Conservation (phyloP, 2,329 filamentous ascomycete species). For the Colletotrichum gigasporum region DNA sequence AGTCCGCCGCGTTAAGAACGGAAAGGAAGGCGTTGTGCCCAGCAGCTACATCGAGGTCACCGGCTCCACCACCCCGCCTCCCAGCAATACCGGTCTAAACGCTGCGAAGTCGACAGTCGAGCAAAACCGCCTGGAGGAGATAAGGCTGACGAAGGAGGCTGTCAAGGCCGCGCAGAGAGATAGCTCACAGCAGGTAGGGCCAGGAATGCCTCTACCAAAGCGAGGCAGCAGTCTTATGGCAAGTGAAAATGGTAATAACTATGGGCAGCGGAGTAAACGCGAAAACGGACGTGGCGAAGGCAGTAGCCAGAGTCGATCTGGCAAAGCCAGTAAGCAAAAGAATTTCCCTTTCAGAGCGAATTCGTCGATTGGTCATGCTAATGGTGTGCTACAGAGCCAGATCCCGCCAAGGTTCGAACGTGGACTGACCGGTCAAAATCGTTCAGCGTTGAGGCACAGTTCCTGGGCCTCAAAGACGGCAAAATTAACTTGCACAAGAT, state of each 20-base stretch:
- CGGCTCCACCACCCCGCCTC: slow-evolving; percentile 67
- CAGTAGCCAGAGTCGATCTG: slow-evolving; percentile 53
- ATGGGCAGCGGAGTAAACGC: slow-evolving; percentile 74
- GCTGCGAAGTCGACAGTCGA: slow-evolving; percentile 73
- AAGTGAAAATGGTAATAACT: slow-evolving; percentile 73
- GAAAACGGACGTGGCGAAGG: slow-evolving; percentile 71
- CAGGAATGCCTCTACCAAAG: slow-evolving; percentile 78
- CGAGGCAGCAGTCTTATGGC: slow-evolving; percentile 81
- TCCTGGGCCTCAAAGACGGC: slow-evolving; percentile 91
- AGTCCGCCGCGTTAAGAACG: slow-evolving; percentile 88
- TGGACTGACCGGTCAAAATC: slow-evolving; percentile 97
- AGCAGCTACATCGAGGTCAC: slow-evolving; percentile 95
- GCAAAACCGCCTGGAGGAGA: slow-evolving; percentile 82
- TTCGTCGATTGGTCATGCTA: slow-evolving; percentile 26
- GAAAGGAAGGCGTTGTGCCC: slow-evolving; percentile 94
- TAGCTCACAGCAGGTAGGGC: slow-evolving; percentile 74
- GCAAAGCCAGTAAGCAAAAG: slow-evolving; percentile 69
- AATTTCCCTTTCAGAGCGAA: neutral
- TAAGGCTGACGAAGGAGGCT: slow-evolving; percentile 83
- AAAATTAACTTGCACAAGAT: slow-evolving; percentile 98
- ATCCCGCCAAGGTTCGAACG: slow-evolving; percentile 82
- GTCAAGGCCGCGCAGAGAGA: slow-evolving; percentile 68
- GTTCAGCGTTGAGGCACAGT: slow-evolving; percentile 97
- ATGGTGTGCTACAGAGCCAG: slow-evolving; percentile 70
- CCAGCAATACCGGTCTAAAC: slow-evolving; percentile 60